Base-by-base conservation (phyloP, 495 filamentous ascomycete genomes). In the Cryomyces antarcticus region DNA sequence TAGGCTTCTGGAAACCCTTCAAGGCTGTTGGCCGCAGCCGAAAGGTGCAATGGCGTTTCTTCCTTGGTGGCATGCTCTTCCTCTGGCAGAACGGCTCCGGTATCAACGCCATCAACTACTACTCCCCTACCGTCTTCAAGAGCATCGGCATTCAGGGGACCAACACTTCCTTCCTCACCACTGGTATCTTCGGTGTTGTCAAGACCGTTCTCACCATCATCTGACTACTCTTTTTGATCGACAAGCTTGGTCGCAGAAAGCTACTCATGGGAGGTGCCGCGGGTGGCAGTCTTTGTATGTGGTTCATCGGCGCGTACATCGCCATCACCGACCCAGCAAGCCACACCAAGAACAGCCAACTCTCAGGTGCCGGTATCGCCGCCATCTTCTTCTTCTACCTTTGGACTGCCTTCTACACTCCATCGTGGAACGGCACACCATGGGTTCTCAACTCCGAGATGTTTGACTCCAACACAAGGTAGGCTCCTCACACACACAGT, bases 361-460 rank as follows among this genome's bases (percentile, higher is more conserved):
- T 80, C 42, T 59, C 61, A 5, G 56, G 68, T 6, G 75, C 68
- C 37, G 77, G 77, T 37, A 77, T 79, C 41, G 71, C 72, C 0
- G 78, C 78, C 31, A 72, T 83, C 38, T 79, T 80, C 64, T 80
- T 83, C 67, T 82, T 82, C 62, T 84, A 82, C 52, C 67, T 84
- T 11, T 82, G 78, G 76, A 82, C 78, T 4, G 72, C 73, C 6
- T 82, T 79, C 59, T 84, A 84, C 52, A 80, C 78, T 5, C 73
- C 79, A 0, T 72, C 73, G 4, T 84, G 78, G 78, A 82, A 84
- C 54, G 77, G 76, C 7, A 59, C 55, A 5, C 57, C 59, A 24
- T 62, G 59, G 59, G 59, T 60, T 30, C 43, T 57, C 44, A 57
- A 57, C 39, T 52, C 52, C 10, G 56, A 60, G 44, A 62, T 62